Conservation (phyloP, 345 rosid genomes). For the Gossypium longicalyx region DNA sequence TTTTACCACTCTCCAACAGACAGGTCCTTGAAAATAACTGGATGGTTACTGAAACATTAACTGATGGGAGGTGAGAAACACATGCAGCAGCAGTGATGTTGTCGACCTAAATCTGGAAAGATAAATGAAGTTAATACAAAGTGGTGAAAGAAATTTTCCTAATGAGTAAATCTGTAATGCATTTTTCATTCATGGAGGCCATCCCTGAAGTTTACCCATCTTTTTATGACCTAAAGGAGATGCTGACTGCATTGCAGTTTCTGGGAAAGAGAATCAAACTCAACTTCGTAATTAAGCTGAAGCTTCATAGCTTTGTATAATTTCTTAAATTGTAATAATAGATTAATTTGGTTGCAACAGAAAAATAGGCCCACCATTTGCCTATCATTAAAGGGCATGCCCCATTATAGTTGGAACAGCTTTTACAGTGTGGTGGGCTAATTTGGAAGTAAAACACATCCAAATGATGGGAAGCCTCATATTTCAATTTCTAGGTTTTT, state of each 20-base stretch:
- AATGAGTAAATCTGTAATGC: neutral
- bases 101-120: neutral
- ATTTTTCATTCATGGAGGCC: neutral
- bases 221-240: neutral
- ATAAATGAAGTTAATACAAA: neutral
- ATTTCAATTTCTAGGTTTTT: neutral
- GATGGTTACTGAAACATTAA: neutral
- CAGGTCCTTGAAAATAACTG: neutral
- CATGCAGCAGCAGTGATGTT: neutral
- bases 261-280: neutral
- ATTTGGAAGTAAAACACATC: neutral
- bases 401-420: neutral
- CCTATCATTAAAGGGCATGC: neutral
- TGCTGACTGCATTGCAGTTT: conserved; percentile 2
- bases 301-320: no score
- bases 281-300: no score
- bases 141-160: neutral
- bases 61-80: neutral
- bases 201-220: neutral
- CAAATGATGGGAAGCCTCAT: neutral
- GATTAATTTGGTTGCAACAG: neutral
- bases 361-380: neutral
- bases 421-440: neutral
- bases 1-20: neutral
- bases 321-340: no score